Base-by-base conservation (phyloP, 2,329 filamentous ascomycete species). In the Ophiostoma pallidulum region DNA sequence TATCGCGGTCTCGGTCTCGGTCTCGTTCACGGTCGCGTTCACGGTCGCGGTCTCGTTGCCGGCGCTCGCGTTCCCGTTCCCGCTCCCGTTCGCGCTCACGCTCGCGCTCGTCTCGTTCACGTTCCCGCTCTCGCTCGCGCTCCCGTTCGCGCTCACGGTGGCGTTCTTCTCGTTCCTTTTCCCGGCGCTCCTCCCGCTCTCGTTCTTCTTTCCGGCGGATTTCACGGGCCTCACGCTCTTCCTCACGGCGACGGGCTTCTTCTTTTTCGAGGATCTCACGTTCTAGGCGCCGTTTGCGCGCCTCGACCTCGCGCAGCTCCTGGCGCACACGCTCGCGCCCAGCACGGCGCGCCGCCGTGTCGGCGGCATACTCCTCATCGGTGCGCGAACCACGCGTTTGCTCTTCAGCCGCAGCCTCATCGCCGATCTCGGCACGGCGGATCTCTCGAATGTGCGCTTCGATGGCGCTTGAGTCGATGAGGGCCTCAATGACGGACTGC, bases 331-430 rank as follows among this genome's bases (percentile, higher is more conserved):
- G 73, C 52, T 82, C 78, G 10, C 84, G 76, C 47, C 80, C 76
- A 8, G 72, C 70, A 29, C 75, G 70, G 42, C 80, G 77, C 7
- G 67, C 69, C 9, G 77, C 73, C 2, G 81, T 82, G 50, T 87
- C 84, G 40, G 73, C 73, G 1, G 77, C 80, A 61, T 89, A 91
- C 41, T 84, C 80, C 47, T 82, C 77, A 55, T 91, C 85, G 1
- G 80, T 84, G 62, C 86, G 89, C 41, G 76, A 70, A 16, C 86
- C 86, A 45, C 75, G 77, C 9, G 67, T 54, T 36, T 77, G 68
- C 60, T 91, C 86, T 18, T 77, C 75, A 24, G 73, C 73, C 3
- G 85, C 84, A 2, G 73, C 77, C 48, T 85, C 82, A 36, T 77
- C 72, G 22, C 86, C 86, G 52, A 90, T 76, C 50, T 88, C 83